Evolutionary conservation across 2,329 filamentous ascomycete species (phyloP), one percentile per base, ranked within the genome.

Genomic region (Colletotrichum siamense): DNA sequence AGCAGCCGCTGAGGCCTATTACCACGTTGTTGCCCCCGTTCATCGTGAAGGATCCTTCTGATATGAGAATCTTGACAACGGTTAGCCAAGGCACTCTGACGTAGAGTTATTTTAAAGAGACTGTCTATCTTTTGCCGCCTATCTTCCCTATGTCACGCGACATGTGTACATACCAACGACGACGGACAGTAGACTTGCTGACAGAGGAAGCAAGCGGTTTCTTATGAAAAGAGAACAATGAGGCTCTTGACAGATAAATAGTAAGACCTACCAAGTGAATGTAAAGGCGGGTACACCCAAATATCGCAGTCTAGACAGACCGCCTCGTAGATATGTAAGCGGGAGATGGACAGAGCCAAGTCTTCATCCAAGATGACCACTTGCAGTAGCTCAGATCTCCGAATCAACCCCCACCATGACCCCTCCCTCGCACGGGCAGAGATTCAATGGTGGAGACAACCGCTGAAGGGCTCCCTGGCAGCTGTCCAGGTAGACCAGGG

Each of bases 1-100:
- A 98, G 78, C 95, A 95, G 72, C 97, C 97, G 52, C 95, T 98
- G 75, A 99, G 92, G 76, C 93, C 95, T 71, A 99, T 88, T 59
- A 98, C 87, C 76, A 96, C 83, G 49, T 90, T 89, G 67, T 87
- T 89, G 30, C 59, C 24, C 80, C 82, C n/a, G 82, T 79, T 5
- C 75, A 76, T 84, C 88, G 88, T 9, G 39, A 79, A 63, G 59
- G 13, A 10, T 36, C 8, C 36, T 22, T 59, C 8, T 13, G 9
- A 36, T 2, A 24, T 16, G 22, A 16, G 26, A 12, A 32, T 7
- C 22, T 52, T 59, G 13, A 15, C 9, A 36, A 22, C 13, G 8
- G 6, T 62, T 62, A 62, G 59, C 32, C 28, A 13, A 6, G n/a
- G 3, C n/a, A 24, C n/a, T 52, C 44, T n/a, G 1, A 49, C 3